These are phyloP conservation scores for Amanita subjunquillea DNA, from an alignment of 768 basidiomycete genomes.

Conservation along the genomic window DNA sequence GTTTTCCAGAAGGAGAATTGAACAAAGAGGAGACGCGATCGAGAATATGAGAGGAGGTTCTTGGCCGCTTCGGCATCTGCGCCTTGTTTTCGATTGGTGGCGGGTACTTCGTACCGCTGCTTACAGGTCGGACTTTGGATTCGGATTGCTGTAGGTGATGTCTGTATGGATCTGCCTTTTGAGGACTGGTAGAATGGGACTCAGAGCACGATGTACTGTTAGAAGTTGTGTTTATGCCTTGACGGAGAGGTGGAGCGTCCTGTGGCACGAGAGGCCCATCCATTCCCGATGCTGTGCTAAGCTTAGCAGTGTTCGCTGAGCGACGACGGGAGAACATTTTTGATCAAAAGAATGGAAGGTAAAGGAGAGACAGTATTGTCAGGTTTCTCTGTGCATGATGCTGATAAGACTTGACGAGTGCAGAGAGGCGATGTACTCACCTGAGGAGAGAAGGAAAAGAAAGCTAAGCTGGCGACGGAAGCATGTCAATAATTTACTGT, in stretches of 20 bases:
- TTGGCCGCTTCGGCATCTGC: neutral
- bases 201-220: neutral
- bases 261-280: neutral
- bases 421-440: neutral
- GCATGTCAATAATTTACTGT: neutral
- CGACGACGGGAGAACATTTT: constrained; percentile 5
- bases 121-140: neutral
- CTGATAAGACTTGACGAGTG: neutral
- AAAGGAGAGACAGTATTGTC: neutral
- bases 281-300: neutral
- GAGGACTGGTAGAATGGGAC: neutral
- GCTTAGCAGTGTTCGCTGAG: neutral
- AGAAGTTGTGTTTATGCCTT: neutral
- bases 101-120: neutral
- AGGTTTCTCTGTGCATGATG: neutral
- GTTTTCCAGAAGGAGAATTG: neutral
- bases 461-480: neutral
- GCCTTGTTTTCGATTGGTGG: constrained; percentile 5
- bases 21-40: constrained; percentile 5
- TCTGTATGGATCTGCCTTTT: constrained; percentile 1
- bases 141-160: constrained; percentile 3
- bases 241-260: neutral
- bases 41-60: neutral
- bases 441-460: neutral
- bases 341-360: neutral